A percentile compares a stretch with the other conserved stretches of the same genome.
Conservation (phyloP, 495 filamentous ascomycete species). For the Echria macrotheca region DNA sequence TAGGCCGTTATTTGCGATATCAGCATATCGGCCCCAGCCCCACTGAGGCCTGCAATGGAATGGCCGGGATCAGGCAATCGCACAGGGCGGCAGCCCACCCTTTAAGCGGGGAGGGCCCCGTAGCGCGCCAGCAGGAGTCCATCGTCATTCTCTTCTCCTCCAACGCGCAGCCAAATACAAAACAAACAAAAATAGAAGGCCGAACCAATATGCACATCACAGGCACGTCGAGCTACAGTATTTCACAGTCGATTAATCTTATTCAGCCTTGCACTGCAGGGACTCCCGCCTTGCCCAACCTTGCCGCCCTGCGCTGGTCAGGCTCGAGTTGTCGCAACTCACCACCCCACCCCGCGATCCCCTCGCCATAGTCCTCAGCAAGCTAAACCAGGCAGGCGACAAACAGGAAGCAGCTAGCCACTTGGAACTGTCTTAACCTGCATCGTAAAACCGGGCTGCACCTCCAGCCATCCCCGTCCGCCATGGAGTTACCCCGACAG, state of each 20-base stretch:
- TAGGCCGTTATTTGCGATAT: too few relatives aligned
- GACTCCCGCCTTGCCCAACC: not conserved
- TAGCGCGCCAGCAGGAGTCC: not conserved
- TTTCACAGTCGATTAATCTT: slow-evolving; percentile 23
- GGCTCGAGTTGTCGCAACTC: slow-evolving; percentile 8
- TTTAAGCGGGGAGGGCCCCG: slow-evolving; percentile 3
- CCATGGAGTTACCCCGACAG: slow-evolving; percentile 15
- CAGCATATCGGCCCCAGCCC: too few relatives aligned
- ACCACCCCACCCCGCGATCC: slow-evolving; percentile 14
- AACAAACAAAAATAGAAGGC: slow-evolving; percentile 10
- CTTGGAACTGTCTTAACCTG: slow-evolving; percentile 1
- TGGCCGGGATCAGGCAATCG: too few relatives aligned
- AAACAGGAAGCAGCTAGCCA: not conserved
- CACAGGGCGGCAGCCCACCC: not conserved
- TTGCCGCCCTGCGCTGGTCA: too few relatives aligned
- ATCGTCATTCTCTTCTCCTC: slow-evolving; percentile 19
- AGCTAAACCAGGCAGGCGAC: not conserved
- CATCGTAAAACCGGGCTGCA: not conserved
- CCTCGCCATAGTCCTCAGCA: slow-evolving; percentile 10
- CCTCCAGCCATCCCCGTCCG: not conserved
- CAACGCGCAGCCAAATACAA: slow-evolving; percentile 3
- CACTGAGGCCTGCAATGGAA: too few relatives aligned
- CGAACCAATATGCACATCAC: slow-evolving; percentile 25
- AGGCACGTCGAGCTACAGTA: slow-evolving; percentile 19
- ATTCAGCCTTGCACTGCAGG: slow-evolving; percentile 9